Evolutionary conservation across 768 basidiomycete species (phyloP), one percentile per base, ranked within the genome.

Genomic region (Boletellus ananiceps): DNA sequence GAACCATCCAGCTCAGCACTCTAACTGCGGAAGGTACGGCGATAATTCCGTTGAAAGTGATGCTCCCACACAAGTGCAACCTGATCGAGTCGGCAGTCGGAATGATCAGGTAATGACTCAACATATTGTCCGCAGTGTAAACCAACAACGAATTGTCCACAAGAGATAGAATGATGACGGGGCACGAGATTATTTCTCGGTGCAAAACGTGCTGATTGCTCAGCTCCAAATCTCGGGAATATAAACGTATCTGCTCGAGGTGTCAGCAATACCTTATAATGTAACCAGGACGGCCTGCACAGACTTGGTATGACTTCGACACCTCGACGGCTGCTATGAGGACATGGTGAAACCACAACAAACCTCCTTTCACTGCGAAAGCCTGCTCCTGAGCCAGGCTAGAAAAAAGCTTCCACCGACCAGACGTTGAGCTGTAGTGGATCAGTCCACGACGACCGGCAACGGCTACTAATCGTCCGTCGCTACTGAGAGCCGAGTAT

Each of bases 1-100:
- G 95, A 48, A 99, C 88, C 83, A 98, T 87, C 96, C 96, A 99
- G 67, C 94, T 96, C 63, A 98, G 70, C 57, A 88, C 88, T 52
- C 93, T 74, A 2, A 99, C 94, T 12, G 89, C 80, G 31, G 75
- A 80, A 6, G 96, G 93, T 8, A 81, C 79, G 12, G 83, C 79
- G 41, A 98, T 89, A 44, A 98, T 88, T 5, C 94, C 95, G 46
- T 79, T 79, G 63, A 99, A 98, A 15, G 84, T 87, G 62, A 98
- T 99, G 58, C 90, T 96, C 8, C 95, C 95, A 67, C 96, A 98
- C 4, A 90, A 68, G 57, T 93, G 86, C 35, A 98, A 72, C 64
- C 83, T 86, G 66, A 96, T 93, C 6, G 83, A 80, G 44, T 91
- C 86, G 8, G 79, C 69, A 0, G 88, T 89, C 5, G 93, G 90